Evolutionary conservation across 768 basidiomycete genomes (phyloP).

Genomic region (Leccinum incarnatum): DNA sequence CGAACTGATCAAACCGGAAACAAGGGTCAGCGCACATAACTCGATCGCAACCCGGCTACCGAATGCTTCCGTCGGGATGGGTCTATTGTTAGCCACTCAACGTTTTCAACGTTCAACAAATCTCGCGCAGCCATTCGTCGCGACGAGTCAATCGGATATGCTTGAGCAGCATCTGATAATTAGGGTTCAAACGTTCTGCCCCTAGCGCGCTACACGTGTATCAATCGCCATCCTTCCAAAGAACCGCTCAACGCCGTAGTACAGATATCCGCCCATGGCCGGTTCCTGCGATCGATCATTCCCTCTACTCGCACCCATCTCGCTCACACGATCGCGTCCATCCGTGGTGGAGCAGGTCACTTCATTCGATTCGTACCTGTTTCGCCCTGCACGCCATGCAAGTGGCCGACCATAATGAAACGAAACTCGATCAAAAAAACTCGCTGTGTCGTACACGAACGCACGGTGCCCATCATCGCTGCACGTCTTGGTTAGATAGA

Average conservation of each 20-base stretch:
- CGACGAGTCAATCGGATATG: background rate
- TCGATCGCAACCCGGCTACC: conserved; percentile 4
- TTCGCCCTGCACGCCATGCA: background rate
- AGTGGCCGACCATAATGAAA: background rate
- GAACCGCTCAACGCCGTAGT: background rate
- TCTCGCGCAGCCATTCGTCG: conserved; percentile 4
- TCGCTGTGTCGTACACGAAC: background rate
- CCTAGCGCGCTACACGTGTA: conserved; percentile 15
- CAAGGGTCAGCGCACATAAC: conserved; percentile 4
- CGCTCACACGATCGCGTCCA: background rate
- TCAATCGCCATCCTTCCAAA: conserved; percentile 4
- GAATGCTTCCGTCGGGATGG: background rate
- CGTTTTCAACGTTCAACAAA: conserved; percentile 3
- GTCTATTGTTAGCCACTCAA: conserved; percentile 8
- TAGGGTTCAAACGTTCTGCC: conserved; percentile 10
- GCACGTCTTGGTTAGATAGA: background rate
- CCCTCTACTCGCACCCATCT: background rate
- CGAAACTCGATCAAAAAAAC: conserved; percentile 4
- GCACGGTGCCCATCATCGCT: background rate
- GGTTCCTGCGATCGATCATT: conserved; percentile 10
- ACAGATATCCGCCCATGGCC: background rate
- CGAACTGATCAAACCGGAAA: conserved; percentile 7
- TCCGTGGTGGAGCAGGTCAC: background rate
- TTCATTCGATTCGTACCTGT: background rate
- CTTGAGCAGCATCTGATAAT: background rate